Base-by-base conservation (phyloP, 148 eudicot species). In the Silene conica region DNA sequence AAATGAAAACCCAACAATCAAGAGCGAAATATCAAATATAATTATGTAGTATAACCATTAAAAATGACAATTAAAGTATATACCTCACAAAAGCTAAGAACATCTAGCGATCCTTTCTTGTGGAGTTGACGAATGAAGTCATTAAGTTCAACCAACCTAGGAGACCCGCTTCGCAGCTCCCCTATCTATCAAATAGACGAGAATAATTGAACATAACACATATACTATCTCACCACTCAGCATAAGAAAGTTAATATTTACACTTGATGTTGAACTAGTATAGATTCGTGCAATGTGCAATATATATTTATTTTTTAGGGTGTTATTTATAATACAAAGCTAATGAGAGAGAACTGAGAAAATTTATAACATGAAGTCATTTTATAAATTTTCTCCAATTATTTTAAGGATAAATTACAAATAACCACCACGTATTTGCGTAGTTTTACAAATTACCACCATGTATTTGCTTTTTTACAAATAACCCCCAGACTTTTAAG, bases 71-170 rank as follows among this genome's bases (percentile, higher is more conserved):
- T 45, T 56, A 50, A 12, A 43, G 52, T 69, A 13, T 54, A 62
- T 84, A 95, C 99, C 99, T 95, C 99, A 87, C 97, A 89, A 74
- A 95, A 95, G 85, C 99, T 95, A 71, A 95, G 99, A 79, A 95
- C 96, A 22, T 92, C 91, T 73, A 92, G 92, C 66, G 72, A 46
- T 48, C 89, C 89, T 79, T 83, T 95, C 80, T 92, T 92, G 73
- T 95, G 86, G 71, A 87, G 94, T 38, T 84, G 85, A 64, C 93
- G 96, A 48, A 95, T 80, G 21, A 87, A 95, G 74, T 90, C 93
- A 76, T 95, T 95, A 63, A 92, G 92, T 89, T 95, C 97, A 61
- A 89, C 87, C 79, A 95, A 73, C 84, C 87, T 87, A 25, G 94
- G 93, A 73, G 99, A 92, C 75, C 99, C 99, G 84, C 99, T 95